These are phyloP conservation scores for Sphaerulina populicola DNA, from an alignment of 2,329 filamentous ascomycete genomes.

Conservation along the genomic window DNA sequence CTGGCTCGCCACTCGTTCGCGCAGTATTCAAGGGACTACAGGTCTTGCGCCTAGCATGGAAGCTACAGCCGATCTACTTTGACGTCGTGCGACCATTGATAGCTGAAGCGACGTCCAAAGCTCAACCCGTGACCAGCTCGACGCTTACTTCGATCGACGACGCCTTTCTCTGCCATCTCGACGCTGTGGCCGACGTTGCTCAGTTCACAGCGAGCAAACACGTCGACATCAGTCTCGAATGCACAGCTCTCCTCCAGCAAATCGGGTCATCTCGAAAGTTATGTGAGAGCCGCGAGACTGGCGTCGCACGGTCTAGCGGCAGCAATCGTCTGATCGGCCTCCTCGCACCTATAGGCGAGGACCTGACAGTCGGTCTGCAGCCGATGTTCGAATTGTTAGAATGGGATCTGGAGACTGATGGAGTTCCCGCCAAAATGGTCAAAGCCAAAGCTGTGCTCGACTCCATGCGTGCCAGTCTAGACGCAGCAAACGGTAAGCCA, in stretches of 20 bases:
- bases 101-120: conserved; percentile 54
- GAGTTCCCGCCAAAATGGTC: conserved; percentile 66
- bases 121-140: conserved; percentile 59
- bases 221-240: conserved; percentile 67
- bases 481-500: conserved; percentile 64
- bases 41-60: conserved; percentile 72
- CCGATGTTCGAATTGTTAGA: conserved; percentile 69
- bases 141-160: conserved; percentile 88
- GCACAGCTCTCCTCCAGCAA: conserved; percentile 74
- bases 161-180: conserved; percentile 71
- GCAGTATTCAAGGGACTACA: conserved; percentile 73
- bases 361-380: conserved; percentile 73
- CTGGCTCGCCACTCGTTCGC: conserved; percentile 72
- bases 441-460: conserved; percentile 72
- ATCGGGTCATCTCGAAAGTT: conserved; percentile 77
- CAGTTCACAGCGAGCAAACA: conserved; percentile 81
- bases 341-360: conserved; percentile 39
- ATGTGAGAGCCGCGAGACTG: conserved; percentile 58
- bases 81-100: conserved; percentile 77
- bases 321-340: conserved; percentile 27
- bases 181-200: conserved; percentile 71
- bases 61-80: conserved; percentile 83
- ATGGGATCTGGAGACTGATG: conserved; percentile 68
- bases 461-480: conserved; percentile 73
- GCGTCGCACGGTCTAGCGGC: conserved; percentile 41